Conservation (phyloP, 1,284 basidiomycete genomes). For the Puccinia brachypodii region DNA sequence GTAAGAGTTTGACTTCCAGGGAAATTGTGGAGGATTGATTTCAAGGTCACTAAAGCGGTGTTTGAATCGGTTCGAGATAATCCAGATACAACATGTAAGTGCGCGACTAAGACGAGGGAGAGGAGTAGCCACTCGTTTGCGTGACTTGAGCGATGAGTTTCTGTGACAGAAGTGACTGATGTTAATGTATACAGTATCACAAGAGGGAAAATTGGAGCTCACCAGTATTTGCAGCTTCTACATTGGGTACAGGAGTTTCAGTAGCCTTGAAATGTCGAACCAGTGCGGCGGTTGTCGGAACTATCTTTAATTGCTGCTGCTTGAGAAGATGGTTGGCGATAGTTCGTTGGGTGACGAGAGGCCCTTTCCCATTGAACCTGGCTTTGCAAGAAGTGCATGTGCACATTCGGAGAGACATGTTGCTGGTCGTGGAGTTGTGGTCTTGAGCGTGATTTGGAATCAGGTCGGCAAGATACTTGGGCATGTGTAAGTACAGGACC, state of each 20-base stretch:
- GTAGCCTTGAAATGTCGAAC: not conserved
- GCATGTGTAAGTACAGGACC: too few relatives aligned
- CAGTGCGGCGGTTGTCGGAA: not conserved
- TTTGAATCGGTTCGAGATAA: not conserved
- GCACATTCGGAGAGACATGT: conserved; percentile 15
- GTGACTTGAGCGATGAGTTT: not conserved
- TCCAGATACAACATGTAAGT: conserved; percentile 10
- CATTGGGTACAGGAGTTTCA: not conserved
- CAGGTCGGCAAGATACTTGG: too few relatives aligned
- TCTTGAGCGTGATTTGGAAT: too few relatives aligned
- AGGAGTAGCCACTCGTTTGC: conserved; percentile 4
- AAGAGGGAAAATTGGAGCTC: not conserved
- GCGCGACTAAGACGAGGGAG: not conserved
- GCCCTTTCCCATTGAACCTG: conserved; percentile 1
- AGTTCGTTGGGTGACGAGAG: not conserved
- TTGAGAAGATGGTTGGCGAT: not conserved
- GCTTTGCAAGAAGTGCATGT: conserved; percentile 6
- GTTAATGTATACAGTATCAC: not conserved
- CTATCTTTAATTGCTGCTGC: not conserved
- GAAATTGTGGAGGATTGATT: not conserved
- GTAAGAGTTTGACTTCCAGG: not conserved
- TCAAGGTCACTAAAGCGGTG: not conserved
- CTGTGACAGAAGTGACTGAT: not conserved
- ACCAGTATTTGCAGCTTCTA: not conserved
- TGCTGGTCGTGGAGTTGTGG: not conserved